Evolutionary conservation across 192 early-diverging fungal genomes (phyloP).

Genomic region (Backusella tarrabulga): DNA sequence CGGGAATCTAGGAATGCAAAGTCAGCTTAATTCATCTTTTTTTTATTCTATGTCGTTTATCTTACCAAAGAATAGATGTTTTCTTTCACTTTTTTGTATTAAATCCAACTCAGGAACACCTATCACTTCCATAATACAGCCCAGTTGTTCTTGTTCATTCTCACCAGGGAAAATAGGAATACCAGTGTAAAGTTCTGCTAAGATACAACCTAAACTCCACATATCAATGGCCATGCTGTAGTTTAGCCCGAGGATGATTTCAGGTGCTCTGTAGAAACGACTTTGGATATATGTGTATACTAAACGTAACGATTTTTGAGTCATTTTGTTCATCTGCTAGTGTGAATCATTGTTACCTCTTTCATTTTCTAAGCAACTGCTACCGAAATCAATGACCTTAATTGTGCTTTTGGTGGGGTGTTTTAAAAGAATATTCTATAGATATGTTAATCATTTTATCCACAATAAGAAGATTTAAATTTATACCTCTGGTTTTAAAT

Average conservation of each 20-base stretch:
- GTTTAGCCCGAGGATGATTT: conserved; percentile 86
- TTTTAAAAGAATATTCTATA: conserved; percentile 79
- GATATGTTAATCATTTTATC: neutral
- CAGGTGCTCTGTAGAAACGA: conserved; percentile 96
- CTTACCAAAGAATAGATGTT: conserved; percentile 87
- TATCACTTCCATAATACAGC: conserved; percentile 92
- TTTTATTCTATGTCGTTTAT: conserved; percentile 1
- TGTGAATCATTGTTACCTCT: conserved; percentile 34
- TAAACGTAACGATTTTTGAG: neutral
- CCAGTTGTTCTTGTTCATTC: conserved; percentile 94
- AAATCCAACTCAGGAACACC: conserved; percentile 79
- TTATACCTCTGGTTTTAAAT: conserved; percentile 91
- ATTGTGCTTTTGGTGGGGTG: conserved; percentile 70
- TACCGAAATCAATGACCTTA: conserved; percentile 98
- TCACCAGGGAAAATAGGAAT: conserved; percentile 96
- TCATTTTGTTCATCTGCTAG: neutral
- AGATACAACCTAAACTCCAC: conserved; percentile 96
- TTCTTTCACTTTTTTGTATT: conserved; percentile 73
- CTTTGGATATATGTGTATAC: conserved; percentile 98
- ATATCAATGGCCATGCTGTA: conserved; percentile 95
- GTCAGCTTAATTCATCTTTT: conserved; percentile 1
- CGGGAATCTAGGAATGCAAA: conserved; percentile 39
- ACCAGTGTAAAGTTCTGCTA: conserved; percentile 85
- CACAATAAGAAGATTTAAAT: too few species aligned
- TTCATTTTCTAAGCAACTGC: conserved; percentile 88